These are phyloP conservation scores for Bolboschoenus planiculmis DNA, from an alignment of 176 grass and related monocot genomes.

Conservation along the genomic window DNA sequence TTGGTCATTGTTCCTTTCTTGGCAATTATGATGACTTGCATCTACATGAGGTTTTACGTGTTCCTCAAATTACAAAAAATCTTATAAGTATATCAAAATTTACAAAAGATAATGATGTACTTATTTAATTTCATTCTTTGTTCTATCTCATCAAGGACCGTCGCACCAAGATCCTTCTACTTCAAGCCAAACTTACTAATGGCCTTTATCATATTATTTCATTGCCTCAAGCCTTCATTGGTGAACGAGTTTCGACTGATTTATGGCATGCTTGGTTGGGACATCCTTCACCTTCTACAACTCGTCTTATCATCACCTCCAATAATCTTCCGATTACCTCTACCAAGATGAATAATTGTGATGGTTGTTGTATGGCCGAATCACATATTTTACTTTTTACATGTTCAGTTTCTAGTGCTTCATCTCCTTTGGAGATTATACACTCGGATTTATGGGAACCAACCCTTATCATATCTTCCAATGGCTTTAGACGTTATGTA, in stretches of 20 bases:
- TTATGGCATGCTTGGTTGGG: background rate
- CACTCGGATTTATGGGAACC: background rate
- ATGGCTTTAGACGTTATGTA: too few relatives aligned
- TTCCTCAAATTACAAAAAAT: background rate
- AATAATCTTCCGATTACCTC: background rate
- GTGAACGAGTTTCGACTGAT: background rate
- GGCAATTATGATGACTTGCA: background rate
- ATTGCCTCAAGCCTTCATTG: background rate
- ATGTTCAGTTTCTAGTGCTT: background rate
- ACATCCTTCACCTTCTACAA: background rate
- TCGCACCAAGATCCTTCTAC: background rate
- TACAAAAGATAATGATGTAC: background rate
- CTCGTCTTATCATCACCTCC: background rate
- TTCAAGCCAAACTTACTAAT: background rate
- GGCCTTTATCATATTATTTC: background rate
- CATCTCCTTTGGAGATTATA: background rate
- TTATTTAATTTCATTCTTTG: background rate
- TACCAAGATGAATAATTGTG: background rate
- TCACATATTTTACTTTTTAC: background rate
- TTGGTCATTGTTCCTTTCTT: background rate
- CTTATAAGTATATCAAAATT: background rate
- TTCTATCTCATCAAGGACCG: background rate
- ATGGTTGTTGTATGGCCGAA: background rate
- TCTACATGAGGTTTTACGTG: background rate
- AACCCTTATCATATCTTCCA: too few relatives aligned